Base-by-base conservation (phyloP, 2,329 filamentous ascomycete genomes). In the Dactylellina parvicollis region DNA sequence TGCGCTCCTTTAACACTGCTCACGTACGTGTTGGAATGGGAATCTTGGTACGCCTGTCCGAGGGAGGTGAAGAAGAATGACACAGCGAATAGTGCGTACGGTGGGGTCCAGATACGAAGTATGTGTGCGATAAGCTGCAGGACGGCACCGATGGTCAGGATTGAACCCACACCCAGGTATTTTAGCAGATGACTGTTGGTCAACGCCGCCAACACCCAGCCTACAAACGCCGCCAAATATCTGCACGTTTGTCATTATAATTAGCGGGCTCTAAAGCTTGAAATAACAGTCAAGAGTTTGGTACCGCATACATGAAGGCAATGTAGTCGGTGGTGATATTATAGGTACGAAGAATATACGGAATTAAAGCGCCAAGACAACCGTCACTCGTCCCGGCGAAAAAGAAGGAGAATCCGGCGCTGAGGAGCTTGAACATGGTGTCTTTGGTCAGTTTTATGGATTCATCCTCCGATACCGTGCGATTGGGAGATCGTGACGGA, bases 301-400 rank as follows among this genome's bases (percentile, higher is more conserved):
- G n/a, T n/a, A n/a, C n/a, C 4, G 75, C 81, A 69, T 79, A 87
- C 82, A 88, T 79, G 20, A 84, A 80, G 0, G 85, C 82, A 3
- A 86, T 82, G 26, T 84, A 81, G 20, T 83, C 84, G 0, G 85
- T 87, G 10, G 80, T 83, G 47, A 88, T 83, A 3, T 80, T 74
- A 76, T 89, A 88, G 2, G 84, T 83, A 3, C 83, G 81, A 2
- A 89, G 82, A 8, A 90, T 83, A 76, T 89, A 88, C 0, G 88
- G 88, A 1, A 89, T 84, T 12, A 90, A 75, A 0, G 88, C 83
- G 1, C 88, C 88, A 0, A 89, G 80, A 71, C 85, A 88, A 30
- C 88, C 88, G 77, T 90, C 88, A 65, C 89, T 90, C 50, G 86
- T 82, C 0, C 88, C 88, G 0, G 88, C 86, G 28, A 87, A 86